Evolutionary conservation across 2,329 filamentous ascomycete genomes (phyloP).

Genomic region (Mycogone perniciosa): DNA sequence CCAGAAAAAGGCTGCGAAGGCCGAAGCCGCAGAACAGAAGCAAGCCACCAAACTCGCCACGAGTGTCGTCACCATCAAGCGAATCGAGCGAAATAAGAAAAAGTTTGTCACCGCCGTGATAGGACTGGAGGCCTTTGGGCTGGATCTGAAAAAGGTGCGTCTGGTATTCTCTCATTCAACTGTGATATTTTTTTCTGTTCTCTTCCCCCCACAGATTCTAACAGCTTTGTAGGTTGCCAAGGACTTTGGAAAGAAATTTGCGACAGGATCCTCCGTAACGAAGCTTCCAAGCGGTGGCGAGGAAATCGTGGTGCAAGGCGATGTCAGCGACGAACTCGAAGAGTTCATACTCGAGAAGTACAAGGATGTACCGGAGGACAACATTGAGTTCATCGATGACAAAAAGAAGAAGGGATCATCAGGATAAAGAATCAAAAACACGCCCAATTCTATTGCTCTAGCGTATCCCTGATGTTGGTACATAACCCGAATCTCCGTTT

Average conservation of each 20-base stretch:
- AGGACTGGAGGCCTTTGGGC: conserved; percentile 81
- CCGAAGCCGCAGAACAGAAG: conserved; percentile 77
- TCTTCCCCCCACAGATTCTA: neutral
- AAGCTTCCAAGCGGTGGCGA: conserved; percentile 81
- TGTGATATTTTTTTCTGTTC: neutral
- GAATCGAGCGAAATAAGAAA: conserved; percentile 95
- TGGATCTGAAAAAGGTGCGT: conserved; percentile 80
- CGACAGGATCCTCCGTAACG: conserved; percentile 86
- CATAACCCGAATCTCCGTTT: conserved; percentile 12
- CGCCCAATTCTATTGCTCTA: neutral
- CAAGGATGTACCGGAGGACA: conserved; percentile 85
- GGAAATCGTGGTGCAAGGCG: conserved; percentile 96
- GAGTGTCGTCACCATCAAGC: conserved; percentile 84
- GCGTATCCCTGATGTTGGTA: conserved; percentile 6
- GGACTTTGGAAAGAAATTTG: conserved; percentile 98
- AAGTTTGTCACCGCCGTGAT: conserved; percentile 93
- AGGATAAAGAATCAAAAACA: conserved; percentile 7
- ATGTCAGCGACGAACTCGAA: conserved; percentile 88
- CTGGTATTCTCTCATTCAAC: neutral
- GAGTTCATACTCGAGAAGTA: conserved; percentile 89
- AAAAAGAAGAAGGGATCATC: conserved; percentile 71
- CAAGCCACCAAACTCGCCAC: conserved; percentile 76
- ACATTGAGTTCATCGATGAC: conserved; percentile 90
- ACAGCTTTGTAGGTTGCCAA: conserved; percentile 59
- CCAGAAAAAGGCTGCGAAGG: conserved; percentile 93